Percentiles rank a stretch among this genome's conserved stretches.
Evolutionary conservation across 1,139 yeast species (phyloP).

Genomic region (Kazachstania sp.): DNA sequence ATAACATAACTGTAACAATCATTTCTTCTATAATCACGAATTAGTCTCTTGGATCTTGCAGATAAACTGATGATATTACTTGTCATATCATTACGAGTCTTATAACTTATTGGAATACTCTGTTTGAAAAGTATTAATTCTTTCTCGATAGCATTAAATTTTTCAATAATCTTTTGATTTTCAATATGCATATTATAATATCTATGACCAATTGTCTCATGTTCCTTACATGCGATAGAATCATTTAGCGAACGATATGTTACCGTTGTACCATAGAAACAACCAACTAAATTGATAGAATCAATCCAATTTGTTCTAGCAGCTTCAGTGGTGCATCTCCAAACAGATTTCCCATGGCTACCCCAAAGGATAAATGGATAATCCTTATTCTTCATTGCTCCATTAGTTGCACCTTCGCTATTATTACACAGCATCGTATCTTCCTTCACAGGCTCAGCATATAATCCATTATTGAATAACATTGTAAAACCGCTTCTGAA

Average conservation of each 20-base stretch:
- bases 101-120: slow-evolving; percentile 45
- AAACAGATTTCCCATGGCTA: slow-evolving; percentile 29
- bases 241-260: slow-evolving; percentile 16
- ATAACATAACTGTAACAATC: slow-evolving; percentile 37
- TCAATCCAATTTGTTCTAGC: slow-evolving; percentile 50
- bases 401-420: slow-evolving; percentile 4
- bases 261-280: slow-evolving; percentile 38
- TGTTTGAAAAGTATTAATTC: slow-evolving; percentile 35
- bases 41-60: slow-evolving; percentile 46
- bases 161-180: slow-evolving; percentile 29
- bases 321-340: slow-evolving; percentile 23
- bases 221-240: slow-evolving; percentile 26
- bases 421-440: background rate
- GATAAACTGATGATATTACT: slow-evolving; percentile 39
- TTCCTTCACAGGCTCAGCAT: slow-evolving; percentile 13
- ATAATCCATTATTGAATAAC: slow-evolving; percentile 15
- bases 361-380: slow-evolving; percentile 21
- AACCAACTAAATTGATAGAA: slow-evolving; percentile 47
- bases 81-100: slow-evolving; percentile 42
- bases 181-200: slow-evolving; percentile 31
- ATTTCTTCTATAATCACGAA: slow-evolving; percentile 43
- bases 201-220: slow-evolving; percentile 22
- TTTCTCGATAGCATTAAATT: slow-evolving; percentile 34
- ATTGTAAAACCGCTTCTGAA: slow-evolving; percentile 12
- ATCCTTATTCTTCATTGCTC: slow-evolving; percentile 1